Base-by-base conservation (phyloP, 2,329 filamentous ascomycete species). In the Drechslerella coelobrocha region DNA sequence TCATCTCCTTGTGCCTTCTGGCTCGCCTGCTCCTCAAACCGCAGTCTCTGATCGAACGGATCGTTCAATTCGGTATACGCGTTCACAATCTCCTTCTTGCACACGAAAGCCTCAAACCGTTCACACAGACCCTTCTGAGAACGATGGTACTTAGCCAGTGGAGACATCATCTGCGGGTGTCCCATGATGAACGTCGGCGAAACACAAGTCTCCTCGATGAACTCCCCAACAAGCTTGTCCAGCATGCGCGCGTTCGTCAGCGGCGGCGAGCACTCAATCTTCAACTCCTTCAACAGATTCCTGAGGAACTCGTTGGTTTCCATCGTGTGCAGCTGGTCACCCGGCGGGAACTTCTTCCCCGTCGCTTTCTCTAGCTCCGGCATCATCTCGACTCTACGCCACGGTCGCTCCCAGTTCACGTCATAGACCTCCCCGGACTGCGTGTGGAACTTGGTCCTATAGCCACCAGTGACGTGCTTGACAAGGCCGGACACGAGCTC, bases 11-110 rank as follows among this genome's bases (percentile, higher is more conserved):
- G 91, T 5, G 88, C 91, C 86, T 97, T 97, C 83, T 97, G 92
- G 76, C 87, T 85, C 2, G 92, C 93, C 82, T 99, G 94, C 85
- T 97, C 93, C 80, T 96, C 92, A 79, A 93, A 93, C 27, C 92
- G 87, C 73, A 93, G 82, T 72, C 94, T 87, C 83, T 99, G 94
- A 80, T 97, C 92, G 77, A 96, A 93, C 62, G 93, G 92, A 77
- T 97, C 91, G 84, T 96, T 95, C 85, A 99, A 88, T 86, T 99
- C 94, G 39, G 93, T 97, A 82, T 97, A 95, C 4, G 92, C 92
- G 78, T 99, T 97, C 77, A 89, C 89, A 75, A 97, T 97, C 79
- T 97, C 93, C 86, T 94, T 95, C 84, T 92, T 95, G 84, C 89
- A 92, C 48, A 97, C 94, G 75, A 99, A 99, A 9, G 91, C 92